Base-by-base conservation (phyloP, 2,329 filamentous ascomycete genomes). In the Aspergillus versicolor region DNA sequence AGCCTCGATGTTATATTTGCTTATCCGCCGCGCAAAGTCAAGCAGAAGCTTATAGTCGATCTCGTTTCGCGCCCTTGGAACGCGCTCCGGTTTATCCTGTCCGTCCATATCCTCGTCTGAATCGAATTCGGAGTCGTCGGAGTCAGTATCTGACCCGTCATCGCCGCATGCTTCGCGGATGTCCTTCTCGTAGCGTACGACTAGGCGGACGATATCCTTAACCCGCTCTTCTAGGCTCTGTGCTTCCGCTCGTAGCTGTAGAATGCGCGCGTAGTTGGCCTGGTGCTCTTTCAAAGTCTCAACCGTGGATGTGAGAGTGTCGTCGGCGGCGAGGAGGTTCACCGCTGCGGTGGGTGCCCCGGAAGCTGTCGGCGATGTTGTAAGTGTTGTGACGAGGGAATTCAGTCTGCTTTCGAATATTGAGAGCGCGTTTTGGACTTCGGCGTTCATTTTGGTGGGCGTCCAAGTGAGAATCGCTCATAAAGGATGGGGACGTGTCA, bases 1-100 rank as follows among this genome's bases (percentile, higher is more conserved):
- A 0, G 77, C 77, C 54, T 75, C 68, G 17, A 73, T 70, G 53
- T 79, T 79, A 58, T 79, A 78, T 63, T 76, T 77, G 67, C 77
- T 78, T 45, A 79, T 79, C 19, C 77, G 67, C 5, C 76, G 72
- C 4, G 77, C 77, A 51, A 79, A 79, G 30, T 77, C 71, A 13
- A 79, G 65, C 0, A 79, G 68, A 2, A 78, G 62, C 37, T 69
- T 69, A 59, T 79, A 79, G 41, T 79, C 76, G 8, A 79, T 70
- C 45, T 76, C 73, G 19, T 70, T 70, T 13, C 59, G 66, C n/a
- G 32, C 65, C n/a, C 60, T 63, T 2, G 61, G 21, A 40, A 46
- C 11, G 47, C 57, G 5, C 15, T 24, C 12, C n/a, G 32, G 5
- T 21, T 30, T 43, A 53, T 19, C 65, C 63, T 32, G 13, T 12